Evolutionary conservation across 2,329 filamentous ascomycete species (phyloP).

Genomic region (Immersiporthe knoxdaviesiana): DNA sequence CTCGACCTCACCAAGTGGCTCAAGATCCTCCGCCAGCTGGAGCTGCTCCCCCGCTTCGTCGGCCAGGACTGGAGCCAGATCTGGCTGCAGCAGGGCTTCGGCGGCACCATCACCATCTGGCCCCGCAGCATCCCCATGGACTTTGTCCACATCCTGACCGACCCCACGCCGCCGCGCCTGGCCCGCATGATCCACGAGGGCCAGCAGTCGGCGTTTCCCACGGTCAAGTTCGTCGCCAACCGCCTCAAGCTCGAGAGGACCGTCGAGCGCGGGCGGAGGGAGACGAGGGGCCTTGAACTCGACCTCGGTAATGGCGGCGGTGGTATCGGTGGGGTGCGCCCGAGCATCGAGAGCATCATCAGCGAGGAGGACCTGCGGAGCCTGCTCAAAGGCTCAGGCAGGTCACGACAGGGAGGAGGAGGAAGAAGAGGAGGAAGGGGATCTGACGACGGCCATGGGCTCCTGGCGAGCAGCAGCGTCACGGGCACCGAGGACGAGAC

Average conservation of each 20-base stretch:
- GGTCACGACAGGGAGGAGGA: background rate
- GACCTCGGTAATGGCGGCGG: background rate
- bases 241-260: constrained; percentile 78
- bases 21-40: constrained; percentile 88
- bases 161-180: constrained; percentile 75
- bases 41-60: constrained; percentile 84
- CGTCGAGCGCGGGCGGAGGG: constrained; percentile 61
- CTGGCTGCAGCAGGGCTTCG: constrained; percentile 87
- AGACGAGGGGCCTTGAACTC: constrained; percentile 51
- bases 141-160: constrained; percentile 83
- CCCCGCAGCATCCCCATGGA: constrained; percentile 79
- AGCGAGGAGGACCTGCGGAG: constrained; percentile 60
- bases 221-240: constrained; percentile 89
- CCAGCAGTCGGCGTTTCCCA: constrained; percentile 86
- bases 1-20: constrained; percentile 98
- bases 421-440: no score
- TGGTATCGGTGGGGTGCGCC: constrained; percentile 36
- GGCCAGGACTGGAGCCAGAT: constrained; percentile 97
- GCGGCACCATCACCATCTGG: constrained; percentile 95
- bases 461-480: constrained; percentile 21
- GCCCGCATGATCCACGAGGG: constrained; percentile 90
- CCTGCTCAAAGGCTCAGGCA: constrained; percentile 36
- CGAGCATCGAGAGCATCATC: constrained; percentile 62
- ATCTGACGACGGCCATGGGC: no score
- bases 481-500: constrained; percentile 29